Conservation (phyloP, 192 early-diverging fungal genomes). For the Entomortierella beljakovae region DNA sequence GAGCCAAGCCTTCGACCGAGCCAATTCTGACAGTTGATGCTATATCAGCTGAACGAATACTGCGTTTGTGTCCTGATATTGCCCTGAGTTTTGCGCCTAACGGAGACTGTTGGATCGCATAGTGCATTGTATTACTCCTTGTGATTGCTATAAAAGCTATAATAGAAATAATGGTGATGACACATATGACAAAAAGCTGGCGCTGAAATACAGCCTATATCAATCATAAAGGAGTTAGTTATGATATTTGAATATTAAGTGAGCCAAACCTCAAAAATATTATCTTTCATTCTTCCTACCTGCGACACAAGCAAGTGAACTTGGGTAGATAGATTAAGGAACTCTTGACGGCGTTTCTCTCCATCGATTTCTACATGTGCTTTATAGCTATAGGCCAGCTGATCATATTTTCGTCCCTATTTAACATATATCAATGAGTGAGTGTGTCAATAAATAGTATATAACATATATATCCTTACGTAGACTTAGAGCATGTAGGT, state of each 20-base stretch:
- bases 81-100: slow-evolving; percentile 43
- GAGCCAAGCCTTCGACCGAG: slow-evolving; percentile 33
- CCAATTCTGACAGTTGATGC: slow-evolving; percentile 36
- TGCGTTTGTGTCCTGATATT: slow-evolving; percentile 28
- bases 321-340: slow-evolving; percentile 54
- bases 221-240: too few relatives aligned
- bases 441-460: too few relatives aligned
- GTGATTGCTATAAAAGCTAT: slow-evolving; percentile 57
- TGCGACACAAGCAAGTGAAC: slow-evolving; percentile 60
- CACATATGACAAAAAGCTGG: slow-evolving; percentile 51
- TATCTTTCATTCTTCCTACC: slow-evolving; percentile 16
- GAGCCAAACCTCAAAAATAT: neutral
- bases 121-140: slow-evolving; percentile 54
- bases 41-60: neutral
- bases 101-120: slow-evolving; percentile 46
- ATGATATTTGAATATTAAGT: too few relatives aligned
- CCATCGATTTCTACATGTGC: slow-evolving; percentile 55
- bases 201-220: slow-evolving; percentile 58
- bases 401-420: slow-evolving; percentile 64
- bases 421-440: neutral
- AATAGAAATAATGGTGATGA: slow-evolving; percentile 46
- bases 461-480: too few relatives aligned
- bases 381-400: slow-evolving; percentile 52
- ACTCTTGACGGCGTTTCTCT: slow-evolving; percentile 52
- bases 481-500: neutral